These are phyloP conservation scores for Pyrenophora seminiperda DNA, from an alignment of 2,329 filamentous ascomycete species.

Conservation along the genomic window DNA sequence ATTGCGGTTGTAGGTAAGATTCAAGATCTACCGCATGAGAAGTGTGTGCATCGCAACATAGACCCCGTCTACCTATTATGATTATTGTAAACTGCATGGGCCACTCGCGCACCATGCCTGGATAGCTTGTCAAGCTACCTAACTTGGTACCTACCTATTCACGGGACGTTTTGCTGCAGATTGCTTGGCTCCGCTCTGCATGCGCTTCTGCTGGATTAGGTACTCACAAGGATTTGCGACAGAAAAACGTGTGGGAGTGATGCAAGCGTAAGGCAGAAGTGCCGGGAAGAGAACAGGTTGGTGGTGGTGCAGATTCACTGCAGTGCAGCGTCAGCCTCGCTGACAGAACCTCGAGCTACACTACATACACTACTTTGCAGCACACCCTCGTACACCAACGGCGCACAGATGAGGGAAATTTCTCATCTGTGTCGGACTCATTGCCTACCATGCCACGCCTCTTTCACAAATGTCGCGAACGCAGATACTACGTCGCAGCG, in stretches of 20 bases:
- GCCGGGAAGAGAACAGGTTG: slow-evolving; percentile 1
- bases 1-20: slow-evolving; percentile 10
- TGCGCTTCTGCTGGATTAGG: not conserved
- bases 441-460: no score
- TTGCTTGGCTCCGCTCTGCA: slow-evolving; percentile 4
- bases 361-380: not conserved
- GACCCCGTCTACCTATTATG: slow-evolving; percentile 3
- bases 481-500: no score
- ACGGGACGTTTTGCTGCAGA: not conserved
- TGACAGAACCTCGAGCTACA: slow-evolving; percentile 3
- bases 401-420: not conserved
- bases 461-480: no score
- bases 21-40: slow-evolving; percentile 6
- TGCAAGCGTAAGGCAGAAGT: slow-evolving; percentile 6
- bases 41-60: slow-evolving; percentile 1
- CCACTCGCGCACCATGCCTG: slow-evolving; percentile 2
- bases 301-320: slow-evolving; percentile 2
- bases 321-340: slow-evolving; percentile 8
- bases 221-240: not conserved
- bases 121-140: slow-evolving; percentile 1
- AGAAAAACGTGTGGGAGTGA: not conserved
- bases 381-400: not conserved
- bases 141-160: not conserved
- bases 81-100: slow-evolving; percentile 8
- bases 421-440: no score